Percentiles rank a stretch among this genome's conserved stretches.
These are phyloP conservation scores for Cyanidioschyzon merolae DNA, from an alignment of 23 red algal species.

Conservation along the genomic window DNA sequence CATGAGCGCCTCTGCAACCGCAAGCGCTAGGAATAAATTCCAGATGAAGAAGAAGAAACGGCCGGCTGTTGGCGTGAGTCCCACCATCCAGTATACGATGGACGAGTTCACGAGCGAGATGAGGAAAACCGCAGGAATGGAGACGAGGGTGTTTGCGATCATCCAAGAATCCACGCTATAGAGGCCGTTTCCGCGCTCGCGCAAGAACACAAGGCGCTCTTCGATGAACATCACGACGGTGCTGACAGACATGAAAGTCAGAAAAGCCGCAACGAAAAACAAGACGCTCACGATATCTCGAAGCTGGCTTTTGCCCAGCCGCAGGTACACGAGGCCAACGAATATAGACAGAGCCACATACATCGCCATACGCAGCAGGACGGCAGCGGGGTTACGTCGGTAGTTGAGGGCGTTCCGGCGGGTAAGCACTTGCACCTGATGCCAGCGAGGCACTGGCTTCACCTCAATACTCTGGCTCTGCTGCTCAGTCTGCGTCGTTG, in stretches of 20 bases:
- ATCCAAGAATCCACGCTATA: slow-evolving; percentile 52
- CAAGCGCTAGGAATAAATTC: slow-evolving; percentile 50
- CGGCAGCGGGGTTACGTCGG: slow-evolving; percentile 60
- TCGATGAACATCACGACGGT: slow-evolving; percentile 63
- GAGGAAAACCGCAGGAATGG: slow-evolving; percentile 49
- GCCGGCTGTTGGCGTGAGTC: slow-evolving; percentile 29
- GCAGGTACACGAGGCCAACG: slow-evolving; percentile 74
- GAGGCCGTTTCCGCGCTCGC: slow-evolving; percentile 58
- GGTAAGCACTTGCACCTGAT: slow-evolving; percentile 41
- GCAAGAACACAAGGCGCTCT: slow-evolving; percentile 51
- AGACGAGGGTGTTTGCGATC: slow-evolving; percentile 41
- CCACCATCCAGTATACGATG: slow-evolving; percentile 60
- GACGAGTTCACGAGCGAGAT: slow-evolving; percentile 46
- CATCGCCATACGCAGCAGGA: slow-evolving; percentile 73
- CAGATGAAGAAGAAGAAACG: slow-evolving; percentile 63
- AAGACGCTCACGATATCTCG: slow-evolving; percentile 40
- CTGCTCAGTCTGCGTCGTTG: neutral
- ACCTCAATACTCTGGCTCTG: neutral
- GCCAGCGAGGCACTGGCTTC: slow-evolving; percentile 1
- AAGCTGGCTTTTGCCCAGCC: slow-evolving; percentile 27
- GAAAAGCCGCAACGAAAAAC: slow-evolving; percentile 65
- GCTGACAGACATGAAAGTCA: slow-evolving; percentile 62
- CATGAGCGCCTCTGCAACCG: slow-evolving; percentile 68
- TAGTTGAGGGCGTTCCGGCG: slow-evolving; percentile 43
- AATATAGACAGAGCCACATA: slow-evolving; percentile 56